phyloP scores from a whole-genome alignment of 2,329 filamentous ascomycete genomes.

The Colletotrichum sp. region DNA sequence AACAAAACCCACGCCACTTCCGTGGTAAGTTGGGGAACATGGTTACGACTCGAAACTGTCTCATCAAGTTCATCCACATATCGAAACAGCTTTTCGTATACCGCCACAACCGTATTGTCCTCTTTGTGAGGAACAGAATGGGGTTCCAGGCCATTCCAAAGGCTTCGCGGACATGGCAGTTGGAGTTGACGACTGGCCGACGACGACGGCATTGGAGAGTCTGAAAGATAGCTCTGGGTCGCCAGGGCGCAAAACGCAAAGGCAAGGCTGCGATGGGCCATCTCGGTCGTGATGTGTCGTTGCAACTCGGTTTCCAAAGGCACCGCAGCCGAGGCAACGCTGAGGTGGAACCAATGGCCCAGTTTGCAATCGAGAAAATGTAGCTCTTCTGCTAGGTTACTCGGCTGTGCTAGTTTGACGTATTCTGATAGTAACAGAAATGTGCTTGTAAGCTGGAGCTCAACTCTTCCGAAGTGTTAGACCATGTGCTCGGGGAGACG shows the following conservation, averaged over 20 bases:
- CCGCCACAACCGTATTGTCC: neutral
- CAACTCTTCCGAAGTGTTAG: neutral
- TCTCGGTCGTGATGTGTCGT: neutral
- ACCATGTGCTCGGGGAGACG: neutral
- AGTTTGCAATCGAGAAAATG: neutral
- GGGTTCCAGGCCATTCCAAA: neutral
- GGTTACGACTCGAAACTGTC: rapidly evolving
- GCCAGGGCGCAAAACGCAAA: neutral
- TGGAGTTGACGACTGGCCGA: no score
- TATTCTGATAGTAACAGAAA: neutral
- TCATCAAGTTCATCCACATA: neutral
- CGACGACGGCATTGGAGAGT: neutral
- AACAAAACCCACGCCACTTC: neutral
- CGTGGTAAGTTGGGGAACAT: neutral
- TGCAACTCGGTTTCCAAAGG: neutral
- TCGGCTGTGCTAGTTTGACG: neutral
- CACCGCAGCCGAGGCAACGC: neutral
- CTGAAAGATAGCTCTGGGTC: neutral
- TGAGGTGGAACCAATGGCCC: neutral
- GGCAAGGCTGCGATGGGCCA: neutral
- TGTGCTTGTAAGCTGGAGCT: neutral
- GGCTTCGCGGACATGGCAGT: neutral
- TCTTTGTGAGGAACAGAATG: rapidly evolving
- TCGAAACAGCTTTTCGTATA: neutral
- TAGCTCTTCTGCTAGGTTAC: neutral